phyloP scores from a whole-genome alignment of 2,329 filamentous ascomycete species.

The Cytospora paraplurivora region DNA sequence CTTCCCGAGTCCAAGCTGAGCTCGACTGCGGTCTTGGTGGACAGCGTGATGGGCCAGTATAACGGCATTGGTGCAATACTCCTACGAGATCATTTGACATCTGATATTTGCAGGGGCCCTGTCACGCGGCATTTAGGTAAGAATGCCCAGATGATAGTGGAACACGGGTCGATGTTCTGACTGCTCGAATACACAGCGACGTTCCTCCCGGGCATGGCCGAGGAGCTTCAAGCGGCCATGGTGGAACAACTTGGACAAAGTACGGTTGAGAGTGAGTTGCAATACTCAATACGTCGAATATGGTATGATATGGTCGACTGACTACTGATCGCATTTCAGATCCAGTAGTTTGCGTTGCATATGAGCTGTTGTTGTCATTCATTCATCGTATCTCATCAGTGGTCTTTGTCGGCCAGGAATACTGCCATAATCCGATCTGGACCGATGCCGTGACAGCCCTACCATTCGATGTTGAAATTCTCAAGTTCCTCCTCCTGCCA shows the following conservation, averaged over 20 bases:
- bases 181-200: neutral
- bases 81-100: neutral
- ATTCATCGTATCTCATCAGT: neutral
- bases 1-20: neutral
- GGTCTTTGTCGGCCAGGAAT: neutral
- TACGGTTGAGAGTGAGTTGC: neutral
- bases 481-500: conserved; percentile 27
- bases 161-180: neutral
- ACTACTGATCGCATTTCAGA: neutral
- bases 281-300: neutral
- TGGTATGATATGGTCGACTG: neutral
- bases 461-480: neutral
- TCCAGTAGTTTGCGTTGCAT: neutral
- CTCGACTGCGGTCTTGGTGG: neutral
- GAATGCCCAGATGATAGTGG: neutral
- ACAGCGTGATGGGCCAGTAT: neutral
- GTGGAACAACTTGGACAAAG: neutral
- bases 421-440: neutral
- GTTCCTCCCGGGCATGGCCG: neutral
- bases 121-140: neutral
- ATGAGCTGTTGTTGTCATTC: neutral
- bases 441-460: neutral
- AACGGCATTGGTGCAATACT: neutral
- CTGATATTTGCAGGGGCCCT: neutral
- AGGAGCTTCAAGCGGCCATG: neutral